Base-by-base conservation (phyloP, 1,139 yeast genomes). In the Hyphopichia burtonii region DNA sequence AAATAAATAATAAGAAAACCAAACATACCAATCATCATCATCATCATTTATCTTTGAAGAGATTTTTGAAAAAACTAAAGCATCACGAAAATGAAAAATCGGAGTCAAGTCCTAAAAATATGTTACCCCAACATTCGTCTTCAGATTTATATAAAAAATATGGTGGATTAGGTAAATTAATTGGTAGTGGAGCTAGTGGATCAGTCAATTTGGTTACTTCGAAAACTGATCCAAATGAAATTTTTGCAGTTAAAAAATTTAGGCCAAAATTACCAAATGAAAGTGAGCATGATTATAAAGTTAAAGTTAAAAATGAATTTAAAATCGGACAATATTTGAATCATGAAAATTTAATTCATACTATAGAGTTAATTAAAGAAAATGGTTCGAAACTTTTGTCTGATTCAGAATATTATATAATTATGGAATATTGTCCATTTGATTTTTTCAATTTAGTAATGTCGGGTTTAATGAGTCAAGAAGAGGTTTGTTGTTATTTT, bases 131-230 rank as follows among this genome's bases (percentile, higher is more conserved):
- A 22, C 52, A 54, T 41, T 41, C 56, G 3, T 42, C 52, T 4
- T 52, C 61, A 19, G 61, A 58, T 15, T 46, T 65, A 19, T 61
- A 59, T 44, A 56, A 74, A 36, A 79, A 80, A 53, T 84, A 83
- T 53, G 87, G 88, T n/a, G 44, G 54, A 8, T 64, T 76, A 5
- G 87, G 86, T 1, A 74, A 70, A 49, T 58, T 78, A 22, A 63
- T 80, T 16, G 94, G 94, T 5, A 76, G 85, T 41, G 94, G 94
- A 20, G 91, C 93, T 7, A 83, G 87, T 34, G 93, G 94, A 0
- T 78, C 86, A 2, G 94, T 86, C 14, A 75, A 79, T 43, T 70
- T 83, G 38, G 79, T 82, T 4, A 69, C 74, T 19, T 65, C 78
- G 35, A 66, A 66, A 27, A 55, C 68, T 1, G 78, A 79, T 51